Percentiles rank a stretch among this genome's conserved stretches.
phyloP scores from a whole-genome alignment of 129 eudicot species.

The Tagetes patula region DNA sequence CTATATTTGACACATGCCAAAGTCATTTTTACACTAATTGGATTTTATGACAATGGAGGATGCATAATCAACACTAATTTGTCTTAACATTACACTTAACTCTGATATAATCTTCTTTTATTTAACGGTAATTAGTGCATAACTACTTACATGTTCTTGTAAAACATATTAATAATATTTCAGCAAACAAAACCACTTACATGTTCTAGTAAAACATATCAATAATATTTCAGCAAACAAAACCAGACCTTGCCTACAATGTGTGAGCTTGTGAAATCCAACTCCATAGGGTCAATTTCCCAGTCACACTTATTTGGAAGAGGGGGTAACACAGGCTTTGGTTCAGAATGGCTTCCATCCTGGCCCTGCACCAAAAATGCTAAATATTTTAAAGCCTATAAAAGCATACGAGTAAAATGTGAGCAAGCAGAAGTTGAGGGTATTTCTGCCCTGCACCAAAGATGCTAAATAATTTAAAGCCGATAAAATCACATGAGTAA shows the following conservation, averaged over 20 bases:
- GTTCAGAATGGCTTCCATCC: slow-evolving; percentile 97
- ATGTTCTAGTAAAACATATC: slow-evolving; percentile 10
- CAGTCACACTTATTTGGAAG: slow-evolving; percentile 92
- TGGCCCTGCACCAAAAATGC: slow-evolving; percentile 70
- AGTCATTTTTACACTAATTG: background rate
- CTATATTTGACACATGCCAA: background rate
- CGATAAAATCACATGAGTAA: slow-evolving; percentile 17
- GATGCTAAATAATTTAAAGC: slow-evolving; percentile 19
- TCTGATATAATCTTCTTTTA: background rate
- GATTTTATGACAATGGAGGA: slow-evolving; percentile 1
- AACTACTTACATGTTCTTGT: slow-evolving; percentile 20
- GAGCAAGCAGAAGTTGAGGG: background rate
- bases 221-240: slow-evolving; percentile 16
- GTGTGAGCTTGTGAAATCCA: slow-evolving; percentile 73
- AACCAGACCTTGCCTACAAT: slow-evolving; percentile 83
- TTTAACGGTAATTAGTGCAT: background rate
- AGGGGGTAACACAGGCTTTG: slow-evolving; percentile 95
- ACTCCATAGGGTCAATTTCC: slow-evolving; percentile 92
- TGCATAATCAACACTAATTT: background rate
- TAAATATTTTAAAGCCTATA: slow-evolving; percentile 26
- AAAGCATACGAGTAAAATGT: slow-evolving; percentile 7
- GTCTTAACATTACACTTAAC: background rate
- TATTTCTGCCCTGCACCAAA: slow-evolving; percentile 56
- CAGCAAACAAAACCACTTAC: slow-evolving; percentile 24
- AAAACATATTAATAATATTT: slow-evolving; percentile 14